These are phyloP conservation scores for Microcera coccophila DNA, from an alignment of 2,329 filamentous ascomycete species.

Conservation along the genomic window DNA sequence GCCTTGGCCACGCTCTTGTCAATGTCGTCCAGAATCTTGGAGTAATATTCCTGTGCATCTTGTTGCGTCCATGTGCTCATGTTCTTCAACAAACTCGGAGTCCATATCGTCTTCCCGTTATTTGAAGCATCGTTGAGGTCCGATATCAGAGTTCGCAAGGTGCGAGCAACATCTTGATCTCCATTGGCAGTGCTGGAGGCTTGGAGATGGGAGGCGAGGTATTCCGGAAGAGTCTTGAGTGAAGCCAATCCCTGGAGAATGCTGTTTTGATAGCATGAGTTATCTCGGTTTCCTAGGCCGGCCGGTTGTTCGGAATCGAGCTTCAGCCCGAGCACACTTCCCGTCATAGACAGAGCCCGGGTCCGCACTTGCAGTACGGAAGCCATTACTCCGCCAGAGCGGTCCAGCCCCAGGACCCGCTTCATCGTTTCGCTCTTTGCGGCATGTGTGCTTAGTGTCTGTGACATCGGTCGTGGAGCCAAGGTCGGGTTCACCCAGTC, in stretches of 20 bases:
- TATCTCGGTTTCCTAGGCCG: slow-evolving; percentile 86
- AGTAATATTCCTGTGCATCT: slow-evolving; percentile 96
- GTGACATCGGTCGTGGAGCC: slow-evolving; percentile 37
- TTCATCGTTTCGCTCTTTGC: slow-evolving; percentile 64
- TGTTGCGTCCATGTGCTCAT: slow-evolving; percentile 97
- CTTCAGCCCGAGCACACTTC: slow-evolving; percentile 38
- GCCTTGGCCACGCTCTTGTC: slow-evolving; percentile 68
- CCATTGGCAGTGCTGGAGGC: slow-evolving; percentile 24
- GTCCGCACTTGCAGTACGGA: slow-evolving; percentile 57
- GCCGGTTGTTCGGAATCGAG: slow-evolving; percentile 45
- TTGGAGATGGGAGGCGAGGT: slow-evolving; percentile 51
- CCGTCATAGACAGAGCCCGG: slow-evolving; percentile 52
- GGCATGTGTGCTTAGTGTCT: slow-evolving; percentile 42
- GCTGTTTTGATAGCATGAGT: slow-evolving; percentile 97
- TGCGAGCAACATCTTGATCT: slow-evolving; percentile 39
- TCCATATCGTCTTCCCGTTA: slow-evolving; percentile 76
- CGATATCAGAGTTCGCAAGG: slow-evolving; percentile 62
- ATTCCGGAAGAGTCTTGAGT: slow-evolving; percentile 63
- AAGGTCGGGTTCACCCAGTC: slow-evolving; percentile 49
- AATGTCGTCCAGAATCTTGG: slow-evolving; percentile 79
- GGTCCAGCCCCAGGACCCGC: slow-evolving; percentile 59
- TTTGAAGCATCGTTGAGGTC: slow-evolving; percentile 66
- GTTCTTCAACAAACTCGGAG: slow-evolving; percentile 74
- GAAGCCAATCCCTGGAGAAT: slow-evolving; percentile 82
- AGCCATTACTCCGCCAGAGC: slow-evolving; percentile 49